Base-by-base conservation (phyloP, 192 early-diverging fungal species). In the Rhizoclosmatium globosum region DNA sequence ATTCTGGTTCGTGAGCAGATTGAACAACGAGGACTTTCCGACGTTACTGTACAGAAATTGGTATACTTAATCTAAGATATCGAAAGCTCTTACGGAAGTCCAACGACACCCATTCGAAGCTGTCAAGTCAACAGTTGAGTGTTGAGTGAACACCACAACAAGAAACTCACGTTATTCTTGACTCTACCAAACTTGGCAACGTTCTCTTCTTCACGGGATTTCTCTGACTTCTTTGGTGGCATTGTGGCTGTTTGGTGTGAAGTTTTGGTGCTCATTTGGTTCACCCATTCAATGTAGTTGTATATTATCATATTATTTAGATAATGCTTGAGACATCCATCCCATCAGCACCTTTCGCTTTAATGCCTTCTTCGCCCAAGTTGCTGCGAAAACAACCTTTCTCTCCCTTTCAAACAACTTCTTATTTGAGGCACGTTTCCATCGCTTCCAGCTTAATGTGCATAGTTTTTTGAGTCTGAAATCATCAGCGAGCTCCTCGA, bases 1-100 rank as follows among this genome's bases (percentile, higher is more conserved):
- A 45, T 61, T 64, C 31, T 76, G 70, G 17, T 80, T 59, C 4
- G 85, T 81, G 21, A 86, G 68, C 41, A 80, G 59, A 69, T 88
- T 92, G 82, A 85, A 84, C 41, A 82, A 58, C 11, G 70, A 71
- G 3, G n/a, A 76, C 78, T 90, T 92, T 79, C 93, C 97, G 45
- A 98, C 95, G 80, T 98, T 98, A 67, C 31, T 31, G 31, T 31
- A 31, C 31, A 31, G 97, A 96, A 69, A 98, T 58, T 17, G 21
- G 21, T 58, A 2, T n/a, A 58, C 19, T 58, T 3, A 58, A 58
- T 15, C 15, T 38, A n/a, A 39, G 3, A 38, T 15, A 31, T n/a
- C 19, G 38, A 3, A n/a, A 65, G 31, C 31, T 31, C 31, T 31
- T 31, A 31, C 31, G 59, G 42, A 41, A 74, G 44, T 17, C 72